Evolutionary conservation across 179 eudicot species (phyloP).

Genomic region (Spinacia oleracea): DNA sequence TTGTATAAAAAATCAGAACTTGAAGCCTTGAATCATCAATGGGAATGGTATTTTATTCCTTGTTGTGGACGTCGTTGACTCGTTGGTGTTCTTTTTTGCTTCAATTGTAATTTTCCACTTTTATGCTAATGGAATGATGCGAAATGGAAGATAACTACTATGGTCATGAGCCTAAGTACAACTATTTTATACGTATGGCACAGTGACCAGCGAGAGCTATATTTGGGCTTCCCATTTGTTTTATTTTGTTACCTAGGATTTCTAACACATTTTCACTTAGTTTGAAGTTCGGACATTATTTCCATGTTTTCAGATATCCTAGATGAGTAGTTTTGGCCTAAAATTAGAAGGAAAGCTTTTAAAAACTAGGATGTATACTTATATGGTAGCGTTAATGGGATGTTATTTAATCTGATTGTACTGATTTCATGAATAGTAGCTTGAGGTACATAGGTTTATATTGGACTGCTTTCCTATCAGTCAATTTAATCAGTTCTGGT

Average conservation of each 20-base stretch:
- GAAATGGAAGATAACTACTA: background rate
- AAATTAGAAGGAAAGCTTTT: background rate
- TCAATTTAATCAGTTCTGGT: background rate
- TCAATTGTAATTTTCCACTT: background rate
- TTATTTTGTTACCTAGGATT: background rate
- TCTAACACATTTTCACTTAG: background rate
- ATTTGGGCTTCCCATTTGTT: background rate
- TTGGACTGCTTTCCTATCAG: background rate
- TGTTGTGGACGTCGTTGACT: slow-evolving; percentile 6
- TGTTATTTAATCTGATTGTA: background rate
- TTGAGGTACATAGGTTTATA: background rate
- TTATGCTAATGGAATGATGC: background rate
- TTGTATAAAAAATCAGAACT: background rate
- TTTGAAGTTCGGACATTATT: background rate
- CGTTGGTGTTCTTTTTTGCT: background rate
- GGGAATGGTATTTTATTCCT: background rate
- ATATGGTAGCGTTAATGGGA: background rate
- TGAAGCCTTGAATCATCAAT: background rate
- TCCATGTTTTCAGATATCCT: background rate
- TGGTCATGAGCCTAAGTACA: background rate
- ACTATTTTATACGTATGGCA: background rate
- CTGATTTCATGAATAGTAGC: background rate
- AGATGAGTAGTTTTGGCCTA: background rate
- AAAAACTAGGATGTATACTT: background rate
- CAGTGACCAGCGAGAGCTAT: background rate